Base-by-base conservation (phyloP, 1,284 basidiomycete genomes). In the Calocybe gambosa region DNA sequence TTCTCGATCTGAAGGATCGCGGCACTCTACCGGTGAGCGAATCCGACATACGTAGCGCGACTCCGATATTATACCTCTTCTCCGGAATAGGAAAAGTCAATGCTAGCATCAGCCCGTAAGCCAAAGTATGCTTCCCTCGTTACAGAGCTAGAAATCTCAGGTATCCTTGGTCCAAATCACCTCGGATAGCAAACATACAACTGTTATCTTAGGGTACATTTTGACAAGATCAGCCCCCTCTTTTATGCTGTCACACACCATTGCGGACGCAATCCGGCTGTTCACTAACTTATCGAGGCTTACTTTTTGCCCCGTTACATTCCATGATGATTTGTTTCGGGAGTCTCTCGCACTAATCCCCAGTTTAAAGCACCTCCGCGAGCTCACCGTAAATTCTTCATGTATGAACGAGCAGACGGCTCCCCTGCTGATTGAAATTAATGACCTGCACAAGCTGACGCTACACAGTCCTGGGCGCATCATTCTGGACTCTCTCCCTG, bases 401-500 rank as follows among this genome's bases (percentile, higher is more conserved):
- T 76, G 70, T 50, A 63, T 54, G 29, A 57, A 62, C 36, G 69
- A 69, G 21, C 40, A 40, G 1, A 60, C 58, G 13, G 64, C 65
- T 0, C 63, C 63, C 2, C 39, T 63, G 1, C 55, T 77, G 13
- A 58, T 56, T 1, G 43, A 60, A 34, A 49, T 77, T 6, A 46
- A 45, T 2, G 55, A 61, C 3, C 60, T 78, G 18, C 55, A 58
- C 23, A 62, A 52, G 16, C 53, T 79, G 40, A 65, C 66, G 13
- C 55, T 79, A 19, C 34, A 63, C 19, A 66, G 65, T 48, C 74
- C 77, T 16, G 66, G 63, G 1, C 61, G 76, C 29, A 64, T 67
- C 1, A 64, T 76, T 10, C 58, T 78, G 10, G 56, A 74, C 18
- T 53, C 68, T 10, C 62, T 78, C 5, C 71, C 74, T 1, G 67